These are phyloP conservation scores for Ramalina intermedia DNA, from an alignment of 495 filamentous ascomycete genomes.

Conservation along the genomic window DNA sequence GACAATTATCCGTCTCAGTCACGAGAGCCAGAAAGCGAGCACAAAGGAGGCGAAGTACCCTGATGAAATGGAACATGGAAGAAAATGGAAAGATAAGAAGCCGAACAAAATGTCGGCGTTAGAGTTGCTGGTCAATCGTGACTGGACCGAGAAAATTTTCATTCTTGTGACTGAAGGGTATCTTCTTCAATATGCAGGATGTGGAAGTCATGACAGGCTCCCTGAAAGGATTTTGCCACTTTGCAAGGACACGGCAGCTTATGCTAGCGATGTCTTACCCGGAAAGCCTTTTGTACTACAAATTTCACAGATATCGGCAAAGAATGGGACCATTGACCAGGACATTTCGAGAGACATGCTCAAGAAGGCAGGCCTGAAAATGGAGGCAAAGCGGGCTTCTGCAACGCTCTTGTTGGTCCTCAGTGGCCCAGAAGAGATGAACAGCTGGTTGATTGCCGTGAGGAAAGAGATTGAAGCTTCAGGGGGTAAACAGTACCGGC, in stretches of 20 bases:
- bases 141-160: conserved; percentile 76
- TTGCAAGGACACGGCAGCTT: conserved; percentile 75
- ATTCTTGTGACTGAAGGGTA: conserved; percentile 70
- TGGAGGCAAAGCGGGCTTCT: conserved; percentile 44
- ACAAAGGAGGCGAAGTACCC: background rate
- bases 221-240: conserved; percentile 81
- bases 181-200: conserved; percentile 73
- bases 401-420: conserved; percentile 68
- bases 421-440: conserved; percentile 70
- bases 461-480: conserved; percentile 53
- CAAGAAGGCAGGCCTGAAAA: conserved; percentile 54
- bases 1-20: conserved; percentile 43
- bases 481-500: conserved; percentile 46
- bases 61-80: conserved; percentile 4
- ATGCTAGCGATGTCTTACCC: conserved; percentile 84
- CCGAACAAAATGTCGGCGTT: conserved; percentile 35
- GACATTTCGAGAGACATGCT: conserved; percentile 48
- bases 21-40: conserved; percentile 27
- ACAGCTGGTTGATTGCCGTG: conserved; percentile 55
- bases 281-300: conserved; percentile 89
- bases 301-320: conserved; percentile 60
- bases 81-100: conserved; percentile 30
- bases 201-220: conserved; percentile 63
- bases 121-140: conserved; percentile 44
- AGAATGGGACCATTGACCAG: conserved; percentile 33